Conservation (phyloP, 139 green algal genomes). For the Coelastrella sp. region DNA sequence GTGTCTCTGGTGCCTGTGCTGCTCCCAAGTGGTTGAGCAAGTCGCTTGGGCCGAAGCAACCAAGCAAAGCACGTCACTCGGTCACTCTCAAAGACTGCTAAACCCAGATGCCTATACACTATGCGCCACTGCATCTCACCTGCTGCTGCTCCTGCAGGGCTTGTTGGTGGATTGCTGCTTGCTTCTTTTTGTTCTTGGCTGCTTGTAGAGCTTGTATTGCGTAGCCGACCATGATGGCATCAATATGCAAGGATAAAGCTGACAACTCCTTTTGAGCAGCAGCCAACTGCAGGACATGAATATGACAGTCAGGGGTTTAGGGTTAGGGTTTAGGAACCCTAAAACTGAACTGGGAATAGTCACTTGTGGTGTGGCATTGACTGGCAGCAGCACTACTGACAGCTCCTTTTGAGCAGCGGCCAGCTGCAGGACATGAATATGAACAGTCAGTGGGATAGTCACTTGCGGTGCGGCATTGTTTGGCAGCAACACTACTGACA, state of each 20-base stretch:
- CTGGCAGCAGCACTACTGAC: not conserved
- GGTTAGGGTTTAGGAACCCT: no score
- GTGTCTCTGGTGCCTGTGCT: no score
- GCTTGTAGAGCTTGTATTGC: conserved; percentile 29
- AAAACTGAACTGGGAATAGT: no score
- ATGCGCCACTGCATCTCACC: not conserved
- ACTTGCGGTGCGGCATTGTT: not conserved
- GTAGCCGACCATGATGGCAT: conserved; percentile 33
- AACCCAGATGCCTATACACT: no score
- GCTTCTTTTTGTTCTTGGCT: not conserved
- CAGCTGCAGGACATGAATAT: not conserved
- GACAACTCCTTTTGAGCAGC: conserved; percentile 30
- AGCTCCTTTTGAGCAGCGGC: conserved; percentile 19
- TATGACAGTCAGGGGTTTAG: not conserved
- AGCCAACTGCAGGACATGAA: not conserved
- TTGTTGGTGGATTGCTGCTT: conserved; percentile 23
- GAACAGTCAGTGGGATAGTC: not conserved
- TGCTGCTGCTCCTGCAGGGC: conserved; percentile 32
- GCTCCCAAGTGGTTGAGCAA: no score
- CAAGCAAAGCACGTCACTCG: no score
- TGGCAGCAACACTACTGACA: not conserved
- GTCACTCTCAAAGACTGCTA: no score
- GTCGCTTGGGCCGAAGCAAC: no score
- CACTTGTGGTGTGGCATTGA: no score
- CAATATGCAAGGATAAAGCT: not conserved